Base-by-base conservation (phyloP, 768 basidiomycete species). In the Hygrophorus russula region DNA sequence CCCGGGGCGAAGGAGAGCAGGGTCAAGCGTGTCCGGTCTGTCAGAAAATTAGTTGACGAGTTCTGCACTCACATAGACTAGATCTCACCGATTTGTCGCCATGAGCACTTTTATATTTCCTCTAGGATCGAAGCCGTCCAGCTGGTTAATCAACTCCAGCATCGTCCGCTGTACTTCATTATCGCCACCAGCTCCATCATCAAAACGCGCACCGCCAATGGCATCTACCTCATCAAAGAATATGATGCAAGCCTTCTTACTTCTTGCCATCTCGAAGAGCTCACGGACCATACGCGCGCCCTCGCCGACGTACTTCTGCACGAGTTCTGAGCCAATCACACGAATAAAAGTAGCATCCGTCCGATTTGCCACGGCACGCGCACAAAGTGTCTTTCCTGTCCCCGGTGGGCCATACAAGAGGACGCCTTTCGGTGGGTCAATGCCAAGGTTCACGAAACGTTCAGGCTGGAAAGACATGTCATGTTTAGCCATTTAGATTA, bases 101-200 rank as follows among this genome's bases (percentile, higher is more conserved):
- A 99, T 99, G 46, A 99, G 72, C 15, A 99, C 94, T 63, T 99
- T 99, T 66, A 99, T 98, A 58, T 98, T 98, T n/a, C 96, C 96
- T 67, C 96, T 68, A 5, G 94, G 84, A 63, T 98, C 96, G 64
- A 99, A 99, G 27, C 96, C 96, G 55, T 99, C 93, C 59, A 99
- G 67, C 62, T 99, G 96, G 60, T 98, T 98, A 57, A 99, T 98
- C 55, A 98, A 67, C 65, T 99, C 96, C 68, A 99, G 69, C 96
- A 99, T 99, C 9, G 96, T 99, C 59, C 96, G 69, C 64, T 99
- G 96, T 34, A 99, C 96, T 58, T 99, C 96, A 56, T 99, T 98
- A 52, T 99, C 96, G 27, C 96, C 96, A 29, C 96, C 96, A 27
- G 93, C 96, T 43, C 96, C 96, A 57, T 99, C 96, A 55, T 98